Base-by-base conservation (phyloP, 73 alveolate species). In the Tetrahymena elliotti region DNA sequence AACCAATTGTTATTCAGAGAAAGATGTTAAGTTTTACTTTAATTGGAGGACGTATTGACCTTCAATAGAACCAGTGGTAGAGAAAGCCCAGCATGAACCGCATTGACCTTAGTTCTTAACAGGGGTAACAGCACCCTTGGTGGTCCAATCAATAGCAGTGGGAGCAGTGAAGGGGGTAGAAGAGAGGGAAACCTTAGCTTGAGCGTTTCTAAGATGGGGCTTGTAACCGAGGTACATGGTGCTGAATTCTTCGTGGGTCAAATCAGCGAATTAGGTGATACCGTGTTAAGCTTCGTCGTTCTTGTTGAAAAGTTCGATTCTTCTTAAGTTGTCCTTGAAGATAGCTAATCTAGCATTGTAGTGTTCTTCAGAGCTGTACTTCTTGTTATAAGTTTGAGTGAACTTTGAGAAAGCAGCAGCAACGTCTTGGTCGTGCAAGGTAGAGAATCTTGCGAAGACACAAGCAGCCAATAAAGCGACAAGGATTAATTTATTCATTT, bases 101-200 rank as follows among this genome's bases (percentile, higher is more conserved):
- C 95, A 95, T 3, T 2, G 16, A 33, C 96, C 97, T 37, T 95
- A 47, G 94, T 92, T 39, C 84, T 95, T 95, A 11, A 93, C 97
- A 27, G 96, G 95, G 53, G 97, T 93, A 35, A 98, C 99, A 52
- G 98, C 99, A 24, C 99, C 99, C 24, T 52, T 31, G 33, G 95
- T 38, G 9, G 93, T 92, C 99, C 99, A 97, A 95, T 97, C 99
- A 27, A 96, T 37, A 27, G 93, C 92, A 4, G 68, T 83, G 94
- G 95, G 95, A 39, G 94, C 88, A 16, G 34, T 24, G 36, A 53
- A 41, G 83, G 47, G 52, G n/a, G 84, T 35, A 38, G 88, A 54
- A 13, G 88, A 41, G 93, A 94, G 93, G 38, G 93, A 52, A 39
- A 84, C 95, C 38, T 52, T 33, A 40, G 93, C 68, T 88, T 82